Conservation (phyloP, 345 rosid genomes). For the Salix viminalis region DNA sequence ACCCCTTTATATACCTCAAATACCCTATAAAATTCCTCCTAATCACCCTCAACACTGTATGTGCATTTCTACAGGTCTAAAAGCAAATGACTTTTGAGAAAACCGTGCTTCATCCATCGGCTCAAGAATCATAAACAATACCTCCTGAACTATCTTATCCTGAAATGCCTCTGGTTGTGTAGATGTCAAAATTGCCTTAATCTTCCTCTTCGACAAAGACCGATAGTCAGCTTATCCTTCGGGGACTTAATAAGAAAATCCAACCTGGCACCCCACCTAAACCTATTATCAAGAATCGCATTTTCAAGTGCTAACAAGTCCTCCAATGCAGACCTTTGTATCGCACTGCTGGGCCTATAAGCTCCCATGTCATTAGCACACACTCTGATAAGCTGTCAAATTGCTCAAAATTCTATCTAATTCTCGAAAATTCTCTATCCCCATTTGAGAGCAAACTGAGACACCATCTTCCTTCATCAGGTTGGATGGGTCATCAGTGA, state of each 20-base stretch:
- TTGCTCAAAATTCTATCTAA: conserved; percentile 52
- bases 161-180: conserved; percentile 89
- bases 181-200: conserved; percentile 76
- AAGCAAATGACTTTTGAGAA: conserved; percentile 81
- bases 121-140: conserved; percentile 77
- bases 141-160: conserved; percentile 94
- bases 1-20: conserved; percentile 92
- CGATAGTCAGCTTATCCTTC: conserved; percentile 72
- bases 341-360: conserved; percentile 77
- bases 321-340: conserved; percentile 72
- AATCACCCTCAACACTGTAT: conserved; percentile 79
- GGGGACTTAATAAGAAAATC: conserved; percentile 86
- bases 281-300: conserved; percentile 90
- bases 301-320: conserved; percentile 76
- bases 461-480: conserved; percentile 91
- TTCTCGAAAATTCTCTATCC: conserved; percentile 62
- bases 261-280: conserved; percentile 93
- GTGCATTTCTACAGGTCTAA: conserved; percentile 86
- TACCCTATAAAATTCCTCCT: conserved; percentile 88
- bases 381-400: conserved; percentile 70
- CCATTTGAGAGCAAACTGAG: conserved; percentile 89
- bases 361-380: conserved; percentile 82
- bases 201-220: conserved; percentile 89
- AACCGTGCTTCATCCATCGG: conserved; percentile 81
- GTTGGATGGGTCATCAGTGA: conserved; percentile 63